phyloP scores from a whole-genome alignment of 2,329 filamentous ascomycete genomes.

The Colletotrichum musae region DNA sequence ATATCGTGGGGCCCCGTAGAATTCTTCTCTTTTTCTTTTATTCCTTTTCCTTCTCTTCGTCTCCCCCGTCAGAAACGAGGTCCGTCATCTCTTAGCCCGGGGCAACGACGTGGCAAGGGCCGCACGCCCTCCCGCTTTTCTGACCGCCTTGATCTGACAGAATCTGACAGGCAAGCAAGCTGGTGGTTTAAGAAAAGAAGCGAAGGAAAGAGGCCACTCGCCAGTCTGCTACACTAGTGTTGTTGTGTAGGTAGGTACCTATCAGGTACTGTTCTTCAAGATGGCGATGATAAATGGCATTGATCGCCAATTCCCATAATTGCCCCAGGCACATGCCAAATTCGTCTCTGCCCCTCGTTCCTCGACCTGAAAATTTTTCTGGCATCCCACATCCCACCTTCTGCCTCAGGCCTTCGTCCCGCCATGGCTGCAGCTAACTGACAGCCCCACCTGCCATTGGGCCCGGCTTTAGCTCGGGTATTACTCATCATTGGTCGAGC shows the following conservation, averaged over 20 bases:
- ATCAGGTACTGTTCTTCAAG: too few relatives aligned
- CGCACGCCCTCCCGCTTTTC: conserved; percentile 32
- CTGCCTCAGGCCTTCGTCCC: background rate
- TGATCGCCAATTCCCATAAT: too few relatives aligned
- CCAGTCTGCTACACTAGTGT: too few relatives aligned
- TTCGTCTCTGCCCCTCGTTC: too few relatives aligned
- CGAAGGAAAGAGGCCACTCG: too few relatives aligned
- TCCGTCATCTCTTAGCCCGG: conserved; percentile 26
- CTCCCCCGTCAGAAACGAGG: background rate
- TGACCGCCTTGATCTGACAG: conserved; percentile 11
- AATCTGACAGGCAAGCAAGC: background rate
- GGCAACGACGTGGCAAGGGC: conserved; percentile 27
- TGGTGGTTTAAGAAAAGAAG: too few relatives aligned
- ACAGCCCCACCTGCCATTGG: background rate
- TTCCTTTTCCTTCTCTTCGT: background rate
- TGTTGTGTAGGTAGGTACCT: too few relatives aligned
- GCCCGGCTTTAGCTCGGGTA: conserved; percentile 26
- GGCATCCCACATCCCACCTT: background rate
- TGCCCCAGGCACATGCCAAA: too few relatives aligned
- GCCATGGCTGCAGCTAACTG: background rate
- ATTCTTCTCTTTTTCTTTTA: conserved; percentile 19
- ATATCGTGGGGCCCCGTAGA: conserved; percentile 37
- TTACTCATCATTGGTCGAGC: background rate
- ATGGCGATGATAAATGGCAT: too few relatives aligned
- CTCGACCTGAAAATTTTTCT: too few relatives aligned